Base-by-base conservation (phyloP, 2,329 filamentous ascomycete genomes). In the Exophiala sideris region DNA sequence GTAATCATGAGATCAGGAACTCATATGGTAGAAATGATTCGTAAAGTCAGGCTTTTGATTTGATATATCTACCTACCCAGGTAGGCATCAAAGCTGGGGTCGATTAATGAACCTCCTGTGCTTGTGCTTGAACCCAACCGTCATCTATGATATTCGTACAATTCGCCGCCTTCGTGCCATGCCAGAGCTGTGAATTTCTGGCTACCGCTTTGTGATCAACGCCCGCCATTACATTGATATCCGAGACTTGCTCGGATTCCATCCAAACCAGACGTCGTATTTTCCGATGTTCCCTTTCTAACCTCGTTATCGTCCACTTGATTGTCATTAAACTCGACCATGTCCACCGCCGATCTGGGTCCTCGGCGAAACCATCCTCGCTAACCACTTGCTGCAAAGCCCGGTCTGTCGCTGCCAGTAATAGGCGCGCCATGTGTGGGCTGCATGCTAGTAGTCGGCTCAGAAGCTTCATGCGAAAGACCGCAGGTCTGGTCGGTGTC, bases 351-450 rank as follows among this genome's bases (percentile, higher is more conserved):
- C 66, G 66, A 68, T 67, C 63, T 59, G 62, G 61, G 65, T 67
- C 66, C 57, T 65, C 57, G 62, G 66, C 66, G 66, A 66, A 65
- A 50, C 69, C 64, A 59, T 65, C 66, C 64, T 73, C 70, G 67
- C 71, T 73, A 71, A 72, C 71, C 67, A 72, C 72, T 68, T 72
- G 73, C 73, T 76, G 75, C 75, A 77, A 76, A 72, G 73, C 74
- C 72, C 70, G 72, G 73, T 74, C 75, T 72, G 75, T 76, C 74
- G 75, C 75, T 76, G 75, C 74, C 68, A 72, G 72, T 68, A 77
- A 73, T 68, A 75, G 75, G 75, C 74, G 75, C 75, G 75, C 75
- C 73, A 76, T 73, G 72, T 74, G 73, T 71, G 75, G 75, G 74
- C 74, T 78, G 75, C 75, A 76, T 63, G 73, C 73, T 64, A 77